These are phyloP conservation scores for Zea luxurians DNA, from an alignment of 176 grass and related monocot species.

Conservation along the genomic window DNA sequence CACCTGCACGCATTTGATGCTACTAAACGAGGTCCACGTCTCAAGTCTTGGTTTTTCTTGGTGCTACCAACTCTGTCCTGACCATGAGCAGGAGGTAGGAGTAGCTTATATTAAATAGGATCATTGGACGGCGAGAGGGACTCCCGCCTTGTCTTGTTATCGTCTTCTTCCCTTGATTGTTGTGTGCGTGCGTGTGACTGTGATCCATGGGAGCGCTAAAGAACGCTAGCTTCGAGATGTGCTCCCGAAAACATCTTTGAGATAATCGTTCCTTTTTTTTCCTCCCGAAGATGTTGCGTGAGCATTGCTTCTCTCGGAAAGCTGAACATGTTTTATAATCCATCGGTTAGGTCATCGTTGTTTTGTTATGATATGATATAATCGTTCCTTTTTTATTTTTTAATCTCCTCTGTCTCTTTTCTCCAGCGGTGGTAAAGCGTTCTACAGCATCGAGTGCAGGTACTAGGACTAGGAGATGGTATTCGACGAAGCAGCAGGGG, in stretches of 20 bases:
- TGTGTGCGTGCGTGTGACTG: not conserved
- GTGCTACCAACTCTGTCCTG: too few relatives aligned
- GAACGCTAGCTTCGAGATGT: not conserved
- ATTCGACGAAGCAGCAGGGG: constrained; percentile 41
- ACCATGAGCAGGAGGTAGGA: too few relatives aligned
- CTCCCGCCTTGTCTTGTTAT: constrained; percentile 22
- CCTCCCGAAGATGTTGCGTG: constrained; percentile 33
- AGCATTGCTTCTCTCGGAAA: constrained; percentile 13
- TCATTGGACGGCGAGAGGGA: not conserved
- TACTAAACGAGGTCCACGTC: too few relatives aligned
- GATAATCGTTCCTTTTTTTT: not conserved
- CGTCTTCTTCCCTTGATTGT: constrained; percentile 28
- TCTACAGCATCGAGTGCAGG: constrained; percentile 67
- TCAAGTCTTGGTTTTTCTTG: too few relatives aligned
- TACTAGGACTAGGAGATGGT: constrained; percentile 47
- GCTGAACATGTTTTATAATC: constrained; percentile 29
- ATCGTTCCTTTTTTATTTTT: not conserved
- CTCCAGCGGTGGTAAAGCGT: constrained; percentile 62
- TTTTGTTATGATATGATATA: constrained; percentile 32
- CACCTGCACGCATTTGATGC: too few relatives aligned
- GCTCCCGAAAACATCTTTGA: too few relatives aligned
- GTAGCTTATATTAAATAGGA: constrained; percentile 3
- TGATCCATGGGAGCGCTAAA: constrained; percentile 13
- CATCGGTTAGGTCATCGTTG: constrained; percentile 22
- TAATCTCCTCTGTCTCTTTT: not conserved